Base-by-base conservation (phyloP, 1,139 yeast genomes). In the Hyphopichia burtonii region DNA sequence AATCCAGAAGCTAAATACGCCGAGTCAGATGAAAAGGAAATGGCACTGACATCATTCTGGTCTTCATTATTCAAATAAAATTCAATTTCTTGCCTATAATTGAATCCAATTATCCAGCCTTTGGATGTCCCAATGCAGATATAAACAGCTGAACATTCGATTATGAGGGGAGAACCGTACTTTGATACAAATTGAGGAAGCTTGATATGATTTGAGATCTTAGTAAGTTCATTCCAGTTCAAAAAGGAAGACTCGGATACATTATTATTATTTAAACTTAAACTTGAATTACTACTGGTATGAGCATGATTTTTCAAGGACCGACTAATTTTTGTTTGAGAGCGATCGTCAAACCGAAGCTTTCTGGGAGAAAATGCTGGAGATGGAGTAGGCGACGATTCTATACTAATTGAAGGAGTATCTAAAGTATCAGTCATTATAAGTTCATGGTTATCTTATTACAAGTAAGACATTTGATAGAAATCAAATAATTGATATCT, bases 61-160 rank as follows among this genome's bases (percentile, higher is more conserved):
- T 52, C 44, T 28, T 50, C 47, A 10, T 53, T 15, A 7, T 17
- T 27, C 36, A 82, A 54, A 1, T 71, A 64, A 42, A 61, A 65
- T 25, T 68, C 65, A 12, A 81, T 58, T 31, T 59, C 65, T 58
- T 87, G 95, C 38, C 73, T 74, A 51, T 82, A 85, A 53, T 81
- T 84, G 58, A 84, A 87, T 1, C 83, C 67, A 15, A 85, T 58
- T 0, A 86, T 68, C 37, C 59, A 64, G 1, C 91, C 91, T 38
- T 70, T 70, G 1, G 72, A 54, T 0, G 94, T 86, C 2, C 89
- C 94, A 11, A 87, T 54, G 0, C 78, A 79, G 2, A 88, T 68
- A 41, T 68, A 68, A 8, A 65, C 44, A 3, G 80, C 68, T 1
- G 81, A 73, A 0, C 82, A 71, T 3, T 71, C 65, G 8, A 84